Conservation (phyloP, 257 asterid genomes). For the Thymus quinquecostatus region DNA sequence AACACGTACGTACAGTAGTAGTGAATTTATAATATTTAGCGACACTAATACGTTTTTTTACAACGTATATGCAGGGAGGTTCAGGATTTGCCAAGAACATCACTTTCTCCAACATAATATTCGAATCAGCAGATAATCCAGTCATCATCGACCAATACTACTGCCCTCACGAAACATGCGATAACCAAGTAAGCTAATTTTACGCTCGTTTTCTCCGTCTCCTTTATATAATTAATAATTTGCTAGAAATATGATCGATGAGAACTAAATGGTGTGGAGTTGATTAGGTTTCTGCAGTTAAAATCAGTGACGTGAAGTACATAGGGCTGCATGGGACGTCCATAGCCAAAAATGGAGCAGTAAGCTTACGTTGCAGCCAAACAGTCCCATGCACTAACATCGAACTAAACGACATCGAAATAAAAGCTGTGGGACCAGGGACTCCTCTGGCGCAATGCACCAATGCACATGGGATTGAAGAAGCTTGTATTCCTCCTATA, state of each 20-base stretch:
- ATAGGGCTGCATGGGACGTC: conserved; percentile 28
- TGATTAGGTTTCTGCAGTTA: conserved; percentile 7
- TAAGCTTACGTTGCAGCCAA: conserved; percentile 26
- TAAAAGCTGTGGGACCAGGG: background rate
- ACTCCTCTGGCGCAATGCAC: background rate
- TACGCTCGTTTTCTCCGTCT: too few relatives aligned
- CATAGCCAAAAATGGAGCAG: background rate
- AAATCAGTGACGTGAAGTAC: conserved; percentile 25
- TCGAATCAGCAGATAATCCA: conserved; percentile 35
- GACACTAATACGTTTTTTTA: background rate
- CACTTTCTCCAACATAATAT: conserved; percentile 34
- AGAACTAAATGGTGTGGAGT: too few relatives aligned
- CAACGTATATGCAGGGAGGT: conserved; percentile 36
- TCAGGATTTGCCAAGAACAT: conserved; percentile 45
- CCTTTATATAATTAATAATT: too few relatives aligned
- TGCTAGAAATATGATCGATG: too few relatives aligned
- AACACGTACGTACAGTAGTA: too few relatives aligned
- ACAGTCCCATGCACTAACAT: conserved; percentile 24
- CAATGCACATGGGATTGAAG: conserved; percentile 14
- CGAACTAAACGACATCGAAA: background rate
- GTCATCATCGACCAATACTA: conserved; percentile 44
- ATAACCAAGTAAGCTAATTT: conserved; percentile 16
- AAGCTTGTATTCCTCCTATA: background rate
- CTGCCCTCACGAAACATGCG: conserved; percentile 43
- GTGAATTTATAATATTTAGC: background rate